Evolutionary conservation across 495 filamentous ascomycete species (phyloP), one percentile per base, ranked within the genome.

Genomic region (Cenococcum geophilum): DNA sequence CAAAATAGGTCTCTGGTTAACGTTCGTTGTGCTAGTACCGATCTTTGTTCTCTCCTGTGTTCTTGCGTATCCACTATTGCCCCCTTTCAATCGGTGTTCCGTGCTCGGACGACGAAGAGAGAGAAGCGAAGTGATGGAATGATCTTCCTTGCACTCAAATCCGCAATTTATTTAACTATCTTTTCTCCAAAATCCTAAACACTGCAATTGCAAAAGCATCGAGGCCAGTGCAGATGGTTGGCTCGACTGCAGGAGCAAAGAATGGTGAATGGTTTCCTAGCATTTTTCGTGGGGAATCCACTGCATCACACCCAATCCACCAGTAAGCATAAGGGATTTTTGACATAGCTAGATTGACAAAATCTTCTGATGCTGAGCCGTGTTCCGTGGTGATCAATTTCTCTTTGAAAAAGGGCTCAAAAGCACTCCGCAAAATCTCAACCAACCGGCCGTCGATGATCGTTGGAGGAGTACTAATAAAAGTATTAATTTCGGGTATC

Each of bases 141-240:
- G 27, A 32, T 3, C 27, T 32, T 32, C 27, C 6, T 32, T 3
- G 3, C 27, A 32, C 27, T 32, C 6, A 32, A 3, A 32, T 6
- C 27, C 6, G 27, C 27, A 2, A 32, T 32, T 32, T 32, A 2
- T 32, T 32, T 6, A 32, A 32, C 27, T 32, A 32, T 6, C 27
- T 32, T 32, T 32, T 3, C 2, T 6, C 6, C 27, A 32, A 32
- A 32, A 32, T 6, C 27, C 6, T 32, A 2, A 6, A 32, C 27
- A 32, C 27, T 32, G n/a, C 50, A n/a, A 53, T 18, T 23, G 50
- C 20, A n/a, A 53, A 18, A 16, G 50, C 50, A 53, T 53, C 50
- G 4, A 23, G 16, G 23, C 50, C n/a, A 53, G 50, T 23, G 14
- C 23, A 14, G 16, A 53, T 2, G 6, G 50, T 53, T 18, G 21